Evolutionary conservation across 2,329 filamentous ascomycete genomes (phyloP), one percentile per base, ranked within the genome.

Genomic region (Sclerotinia spermophila): DNA sequence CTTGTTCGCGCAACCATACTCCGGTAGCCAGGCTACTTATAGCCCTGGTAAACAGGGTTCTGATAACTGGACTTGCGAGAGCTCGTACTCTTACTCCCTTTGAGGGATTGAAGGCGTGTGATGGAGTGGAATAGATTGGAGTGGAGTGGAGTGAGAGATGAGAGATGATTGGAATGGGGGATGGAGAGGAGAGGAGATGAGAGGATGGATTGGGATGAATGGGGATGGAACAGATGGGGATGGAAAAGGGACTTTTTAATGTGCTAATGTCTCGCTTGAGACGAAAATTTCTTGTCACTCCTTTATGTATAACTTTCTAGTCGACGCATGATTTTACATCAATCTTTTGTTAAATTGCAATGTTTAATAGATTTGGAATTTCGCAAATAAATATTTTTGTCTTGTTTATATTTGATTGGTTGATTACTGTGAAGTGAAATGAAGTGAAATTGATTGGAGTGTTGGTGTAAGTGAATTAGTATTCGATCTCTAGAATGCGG

Each of bases 1-100:
- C 42, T 70, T 83, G 60, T 83, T 82, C 58, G 55, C 73, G 21
- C 71, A 76, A 56, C 40, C 42, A 2, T 69, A 65, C n/a, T 40
- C 35, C 10, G 24, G 35, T 6, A 6, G 1, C 15, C 58, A 62
- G 8, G 67, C 67, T 42, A 69, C 58, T 2, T 69, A 69, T 27
- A 21, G 5, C 5, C 67, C 67, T 2, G 67, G 58, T 19, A 19
- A 44, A 11, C 27, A 44, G 1, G 67, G 44, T 4, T 38, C 40
- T 2, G 44, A 62, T 21, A 61, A 2, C n/a, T 69, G 67, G 67
- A 38, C 35, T 53, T 51, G 59, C 35, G 58, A 62, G 30, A 64
- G 56, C n/a, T 69, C 67, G 10, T 69, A 51, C 44, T 19, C 33
- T 64, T 69, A 69, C 19, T 40, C 21, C 3, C 60, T 35, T 33